phyloP scores from a whole-genome alignment of 2,329 filamentous ascomycete species.

The Aphanocladium album region DNA sequence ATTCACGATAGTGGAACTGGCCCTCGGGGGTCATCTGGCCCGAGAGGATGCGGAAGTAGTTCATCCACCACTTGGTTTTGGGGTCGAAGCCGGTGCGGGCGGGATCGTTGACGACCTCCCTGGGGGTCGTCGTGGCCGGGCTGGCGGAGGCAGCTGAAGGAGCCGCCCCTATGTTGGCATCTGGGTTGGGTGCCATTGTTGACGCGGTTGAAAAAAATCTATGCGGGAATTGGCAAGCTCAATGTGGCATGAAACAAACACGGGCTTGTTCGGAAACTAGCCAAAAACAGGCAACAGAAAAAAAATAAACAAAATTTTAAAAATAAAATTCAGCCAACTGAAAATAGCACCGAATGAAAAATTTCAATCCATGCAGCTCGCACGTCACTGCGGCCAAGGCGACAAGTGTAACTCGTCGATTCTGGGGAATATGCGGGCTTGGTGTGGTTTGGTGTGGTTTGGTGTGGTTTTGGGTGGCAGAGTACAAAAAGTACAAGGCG shows the following conservation, averaged over 20 bases:
- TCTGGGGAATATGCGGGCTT: constrained; percentile 12
- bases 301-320: not conserved
- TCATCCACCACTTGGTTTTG: constrained; percentile 63
- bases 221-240: not conserved
- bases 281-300: not conserved
- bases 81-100: constrained; percentile 60
- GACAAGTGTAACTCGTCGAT: constrained; percentile 9
- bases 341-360: constrained; percentile 5
- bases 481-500: constrained; percentile 10
- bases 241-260: not conserved
- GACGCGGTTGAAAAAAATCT: not conserved
- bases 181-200: not conserved
- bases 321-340: not conserved
- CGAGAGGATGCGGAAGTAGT: constrained; percentile 78
- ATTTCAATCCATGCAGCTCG: constrained; percentile 11
- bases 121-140: constrained; percentile 15
- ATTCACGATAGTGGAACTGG: constrained; percentile 69
- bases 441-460: not conserved
- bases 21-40: constrained; percentile 66
- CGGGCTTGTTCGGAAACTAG: not conserved
- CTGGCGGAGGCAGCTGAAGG: not conserved
- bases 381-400: constrained; percentile 8
- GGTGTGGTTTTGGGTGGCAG: not conserved
- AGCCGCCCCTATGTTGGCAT: not conserved
- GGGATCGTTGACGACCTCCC: constrained; percentile 52